Percentiles rank a stretch among this genome's conserved stretches.
Evolutionary conservation across 495 filamentous ascomycete species (phyloP).

Genomic region (Sabuloglossum arenarium): DNA sequence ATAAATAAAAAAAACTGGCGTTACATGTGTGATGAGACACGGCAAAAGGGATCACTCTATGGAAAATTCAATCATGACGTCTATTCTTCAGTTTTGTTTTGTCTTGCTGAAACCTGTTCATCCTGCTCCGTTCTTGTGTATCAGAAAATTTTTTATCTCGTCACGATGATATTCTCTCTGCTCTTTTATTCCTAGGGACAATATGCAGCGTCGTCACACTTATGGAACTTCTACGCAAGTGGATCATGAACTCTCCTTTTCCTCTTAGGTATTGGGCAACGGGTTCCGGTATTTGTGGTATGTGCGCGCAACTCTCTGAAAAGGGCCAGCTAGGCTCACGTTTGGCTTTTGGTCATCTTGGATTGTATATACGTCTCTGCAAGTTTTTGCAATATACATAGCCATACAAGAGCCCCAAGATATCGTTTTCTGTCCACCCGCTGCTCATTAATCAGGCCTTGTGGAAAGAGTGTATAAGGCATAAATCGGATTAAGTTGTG

Average conservation of each 20-base stretch:
- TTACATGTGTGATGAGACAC: background rate
- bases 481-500: background rate
- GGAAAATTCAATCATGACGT: background rate
- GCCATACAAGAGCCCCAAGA: background rate
- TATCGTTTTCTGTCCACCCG: background rate
- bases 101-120: no score
- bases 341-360: background rate
- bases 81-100: no score
- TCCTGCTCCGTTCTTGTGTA: background rate
- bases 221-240: background rate
- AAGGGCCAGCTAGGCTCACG: background rate
- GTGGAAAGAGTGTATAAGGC: background rate
- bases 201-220: background rate
- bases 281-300: background rate
- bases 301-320: background rate
- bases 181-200: background rate
- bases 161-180: background rate
- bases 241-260: background rate
- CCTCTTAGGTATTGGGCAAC: background rate
- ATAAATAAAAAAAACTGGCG: background rate
- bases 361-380: background rate
- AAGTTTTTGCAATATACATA: background rate
- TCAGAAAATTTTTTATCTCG: background rate
- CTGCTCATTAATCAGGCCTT: background rate
- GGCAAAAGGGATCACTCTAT: background rate